Conservation (phyloP, 140 eudicot genomes). For the Flaveria floridana region DNA sequence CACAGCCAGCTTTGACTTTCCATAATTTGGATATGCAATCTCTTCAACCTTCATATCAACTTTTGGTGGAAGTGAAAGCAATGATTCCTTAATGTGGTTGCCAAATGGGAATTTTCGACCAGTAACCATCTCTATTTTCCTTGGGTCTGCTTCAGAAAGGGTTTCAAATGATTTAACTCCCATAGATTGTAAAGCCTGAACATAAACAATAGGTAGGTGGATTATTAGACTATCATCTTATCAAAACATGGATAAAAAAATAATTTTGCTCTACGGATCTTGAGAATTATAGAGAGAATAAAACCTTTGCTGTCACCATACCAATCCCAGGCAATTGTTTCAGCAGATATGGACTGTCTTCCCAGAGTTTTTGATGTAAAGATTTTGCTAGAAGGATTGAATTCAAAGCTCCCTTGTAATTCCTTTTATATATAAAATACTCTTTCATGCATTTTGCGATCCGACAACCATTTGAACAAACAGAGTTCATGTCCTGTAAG, state of each 20-base stretch:
- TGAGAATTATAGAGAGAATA: slow-evolving; percentile 12
- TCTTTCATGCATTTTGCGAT: slow-evolving; percentile 98
- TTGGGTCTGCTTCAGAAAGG: slow-evolving; percentile 89
- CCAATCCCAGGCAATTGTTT: slow-evolving; percentile 99
- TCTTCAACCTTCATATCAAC: slow-evolving; percentile 80
- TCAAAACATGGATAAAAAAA: not conserved
- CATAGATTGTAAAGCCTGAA: slow-evolving; percentile 91
- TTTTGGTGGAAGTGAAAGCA: slow-evolving; percentile 83
- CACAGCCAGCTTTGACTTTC: slow-evolving; percentile 73
- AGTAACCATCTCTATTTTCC: slow-evolving; percentile 92
- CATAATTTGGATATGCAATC: slow-evolving; percentile 57
- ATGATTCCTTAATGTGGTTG: slow-evolving; percentile 86
- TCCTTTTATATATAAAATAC: slow-evolving; percentile 68
- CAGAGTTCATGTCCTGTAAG: slow-evolving; percentile 73
- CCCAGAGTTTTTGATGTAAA: slow-evolving; percentile 94
- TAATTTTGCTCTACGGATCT: not conserved
- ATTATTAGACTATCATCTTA: slow-evolving; percentile 15
- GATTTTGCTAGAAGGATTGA: slow-evolving; percentile 80
- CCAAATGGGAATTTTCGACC: slow-evolving; percentile 98
- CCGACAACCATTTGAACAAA: slow-evolving; percentile 91
- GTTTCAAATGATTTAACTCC: slow-evolving; percentile 90
- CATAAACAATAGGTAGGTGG: slow-evolving; percentile 29
- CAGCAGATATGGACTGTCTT: slow-evolving; percentile 90
- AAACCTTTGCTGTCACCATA: slow-evolving; percentile 98
- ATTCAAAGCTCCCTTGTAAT: slow-evolving; percentile 79